Base-by-base conservation (phyloP, 2,329 filamentous ascomycete genomes). In the Fusarium incarnatum region DNA sequence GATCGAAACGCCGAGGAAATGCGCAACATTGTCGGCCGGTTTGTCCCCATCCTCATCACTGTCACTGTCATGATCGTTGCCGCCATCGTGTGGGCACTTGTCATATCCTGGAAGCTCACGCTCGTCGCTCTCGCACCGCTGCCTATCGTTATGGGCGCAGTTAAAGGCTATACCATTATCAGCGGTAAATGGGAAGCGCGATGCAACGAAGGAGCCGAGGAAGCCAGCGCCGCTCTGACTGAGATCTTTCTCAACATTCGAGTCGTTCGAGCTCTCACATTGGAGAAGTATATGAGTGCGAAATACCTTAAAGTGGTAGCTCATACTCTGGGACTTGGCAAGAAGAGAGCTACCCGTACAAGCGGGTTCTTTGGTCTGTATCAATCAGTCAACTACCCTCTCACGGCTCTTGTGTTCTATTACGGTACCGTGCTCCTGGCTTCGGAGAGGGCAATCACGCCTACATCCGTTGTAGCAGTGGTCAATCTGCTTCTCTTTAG, bases 1-100 rank as follows among this genome's bases (percentile, higher is more conserved):
- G 93, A 97, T 74, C 87, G 91, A 18, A 92, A 93, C 73, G 92
- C 91, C 0, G 94, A 98, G 77, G 94, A 97, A 76, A 94, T 96
- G 88, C 88, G 92, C 11, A 94, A 93, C 72, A 82, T 98, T 0
- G 85, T 97, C 0, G 92, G 92, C 3, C 88, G 92, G 3, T 97
- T 97, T 75, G 85, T 91, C 1, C 91, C 92, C 2, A 88, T 92
- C 56, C 79, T 91, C 1, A 83, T 94, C 16, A 87, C 91, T 12
- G 89, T 92, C 6, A 76, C 84, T 1, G 80, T 88, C 54, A 94
- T 97, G 85, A 84, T 92, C 20, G 60, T 81, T 1, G 86, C 91
- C n/a, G 89, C 93, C 0, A 74, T 96, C 9, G 75, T 86, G 3
- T 98, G 94, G 94, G 90, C 93, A 6, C 78, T 97, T 18, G 77